Conservation (phyloP, 2,329 filamentous ascomycete genomes). For the Fusarium longipes region DNA sequence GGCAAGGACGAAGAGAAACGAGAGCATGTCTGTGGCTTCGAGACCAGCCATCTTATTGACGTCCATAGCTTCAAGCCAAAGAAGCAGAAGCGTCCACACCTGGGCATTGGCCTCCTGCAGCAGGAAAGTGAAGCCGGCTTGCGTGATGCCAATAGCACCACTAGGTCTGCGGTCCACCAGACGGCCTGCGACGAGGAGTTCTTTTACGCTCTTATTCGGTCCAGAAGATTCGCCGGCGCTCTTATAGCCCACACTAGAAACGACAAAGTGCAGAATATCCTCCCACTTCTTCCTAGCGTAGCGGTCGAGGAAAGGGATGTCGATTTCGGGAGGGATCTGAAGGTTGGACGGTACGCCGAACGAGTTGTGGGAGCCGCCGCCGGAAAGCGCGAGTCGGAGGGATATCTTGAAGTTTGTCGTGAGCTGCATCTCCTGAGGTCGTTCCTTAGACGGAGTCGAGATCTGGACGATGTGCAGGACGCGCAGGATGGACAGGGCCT, state of each 20-base stretch:
- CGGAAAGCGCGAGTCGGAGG: conserved; percentile 86
- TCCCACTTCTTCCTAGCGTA: conserved; percentile 95
- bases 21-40: conserved; percentile 92
- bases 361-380: conserved; percentile 84
- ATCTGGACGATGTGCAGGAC: conserved; percentile 87
- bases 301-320: conserved; percentile 79
- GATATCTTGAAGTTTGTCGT: conserved; percentile 86
- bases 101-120: conserved; percentile 96
- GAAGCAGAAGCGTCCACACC: conserved; percentile 93
- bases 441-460: conserved; percentile 68
- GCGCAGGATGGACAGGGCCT: conserved; percentile 82
- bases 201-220: conserved; percentile 83
- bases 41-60: conserved; percentile 68
- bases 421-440: conserved; percentile 78
- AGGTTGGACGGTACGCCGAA: conserved; percentile 87
- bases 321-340: conserved; percentile 70
- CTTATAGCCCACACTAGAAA: conserved; percentile 75
- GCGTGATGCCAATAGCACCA: conserved; percentile 82
- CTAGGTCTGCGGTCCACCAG: conserved; percentile 76
- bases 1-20: conserved; percentile 95
- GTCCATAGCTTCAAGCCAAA: conserved; percentile 90
- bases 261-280: conserved; percentile 94
- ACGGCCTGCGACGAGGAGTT: conserved; percentile 81
- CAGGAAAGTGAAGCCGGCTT: conserved; percentile 93
- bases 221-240: conserved; percentile 59